phyloP scores from a whole-genome alignment of 306 rosid genomes.

The Begonia peltatifolia region DNA sequence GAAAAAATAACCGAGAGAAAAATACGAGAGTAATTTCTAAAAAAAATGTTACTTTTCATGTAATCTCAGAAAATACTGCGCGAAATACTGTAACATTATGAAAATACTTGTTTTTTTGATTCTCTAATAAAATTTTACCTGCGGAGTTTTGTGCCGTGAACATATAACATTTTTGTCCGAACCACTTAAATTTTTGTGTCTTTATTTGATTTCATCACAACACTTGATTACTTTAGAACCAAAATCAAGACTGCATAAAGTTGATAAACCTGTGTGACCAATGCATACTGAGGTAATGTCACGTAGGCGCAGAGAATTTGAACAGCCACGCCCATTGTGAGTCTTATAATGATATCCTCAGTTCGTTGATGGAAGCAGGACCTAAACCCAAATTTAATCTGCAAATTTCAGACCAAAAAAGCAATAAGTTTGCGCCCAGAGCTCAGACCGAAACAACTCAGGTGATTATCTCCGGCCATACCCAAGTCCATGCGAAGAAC shows the following conservation, averaged over 20 bases:
- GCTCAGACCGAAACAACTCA: neutral
- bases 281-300: constrained; percentile 50
- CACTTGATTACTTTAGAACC: neutral
- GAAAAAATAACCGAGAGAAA: too few relatives aligned
- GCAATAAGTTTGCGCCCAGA: neutral
- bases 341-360: constrained; percentile 27
- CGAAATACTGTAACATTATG: too few relatives aligned
- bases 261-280: constrained; percentile 42
- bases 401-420: neutral
- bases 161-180: neutral
- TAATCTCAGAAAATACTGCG: too few relatives aligned
- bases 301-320: constrained; percentile 47
- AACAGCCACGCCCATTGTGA: constrained; percentile 23
- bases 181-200: neutral
- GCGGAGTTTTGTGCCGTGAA: too few relatives aligned
- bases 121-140: too few relatives aligned
- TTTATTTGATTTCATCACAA: too few relatives aligned
- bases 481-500: constrained; percentile 57
- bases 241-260: neutral
- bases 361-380: constrained; percentile 45
- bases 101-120: too few relatives aligned
- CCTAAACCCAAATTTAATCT: constrained; percentile 35
- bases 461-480: constrained; percentile 11
- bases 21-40: too few relatives aligned
- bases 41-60: too few relatives aligned